These are phyloP conservation scores for Sugiyamaella mastotermitis DNA, from an alignment of 805 yeast genomes.

Conservation along the genomic window DNA sequence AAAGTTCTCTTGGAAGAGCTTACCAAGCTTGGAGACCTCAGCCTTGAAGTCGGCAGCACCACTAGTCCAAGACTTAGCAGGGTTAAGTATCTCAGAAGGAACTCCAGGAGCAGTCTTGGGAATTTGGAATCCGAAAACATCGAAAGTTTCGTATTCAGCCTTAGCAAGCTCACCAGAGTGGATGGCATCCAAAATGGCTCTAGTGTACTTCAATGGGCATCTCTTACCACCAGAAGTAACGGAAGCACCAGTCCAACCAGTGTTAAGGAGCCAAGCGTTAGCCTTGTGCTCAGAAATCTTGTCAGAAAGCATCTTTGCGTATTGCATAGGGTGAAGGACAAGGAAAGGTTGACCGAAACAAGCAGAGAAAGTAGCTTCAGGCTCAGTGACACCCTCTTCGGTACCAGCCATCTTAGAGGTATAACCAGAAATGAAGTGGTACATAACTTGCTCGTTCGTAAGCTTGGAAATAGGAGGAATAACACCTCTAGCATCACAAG, in stretches of 20 bases:
- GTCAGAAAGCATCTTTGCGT: conserved; percentile 92
- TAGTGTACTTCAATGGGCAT: conserved; percentile 95
- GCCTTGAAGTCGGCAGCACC: conserved; percentile 45
- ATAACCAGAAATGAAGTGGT: conserved; percentile 97
- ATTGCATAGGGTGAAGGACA: conserved; percentile 96
- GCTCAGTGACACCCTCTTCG: conserved; percentile 97
- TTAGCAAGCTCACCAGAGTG: conserved; percentile 83
- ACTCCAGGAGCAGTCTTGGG: conserved; percentile 81
- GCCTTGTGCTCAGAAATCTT: conserved; percentile 86
- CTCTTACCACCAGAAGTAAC: conserved; percentile 92
- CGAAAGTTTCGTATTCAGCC: conserved; percentile 77
- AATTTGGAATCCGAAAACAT: conserved; percentile 78
- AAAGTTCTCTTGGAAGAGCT: conserved; percentile 79
- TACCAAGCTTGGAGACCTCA: conserved; percentile 64
- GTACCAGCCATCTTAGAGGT: conserved; percentile 99
- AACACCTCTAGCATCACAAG: conserved; percentile 98
- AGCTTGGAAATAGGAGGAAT: conserved; percentile 94
- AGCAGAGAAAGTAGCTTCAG: conserved; percentile 95
- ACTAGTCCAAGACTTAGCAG: conserved; percentile 71
- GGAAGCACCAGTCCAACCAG: conserved; percentile 98
- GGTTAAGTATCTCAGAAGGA: conserved; percentile 80
- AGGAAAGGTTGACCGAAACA: conserved; percentile 99
- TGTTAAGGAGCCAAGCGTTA: conserved; percentile 92
- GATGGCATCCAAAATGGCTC: conserved; percentile 91
- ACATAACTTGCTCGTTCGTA: conserved; percentile 95